These are phyloP conservation scores for Kodamaea jinghongensis DNA, from an alignment of 805 yeast species.

Conservation along the genomic window DNA sequence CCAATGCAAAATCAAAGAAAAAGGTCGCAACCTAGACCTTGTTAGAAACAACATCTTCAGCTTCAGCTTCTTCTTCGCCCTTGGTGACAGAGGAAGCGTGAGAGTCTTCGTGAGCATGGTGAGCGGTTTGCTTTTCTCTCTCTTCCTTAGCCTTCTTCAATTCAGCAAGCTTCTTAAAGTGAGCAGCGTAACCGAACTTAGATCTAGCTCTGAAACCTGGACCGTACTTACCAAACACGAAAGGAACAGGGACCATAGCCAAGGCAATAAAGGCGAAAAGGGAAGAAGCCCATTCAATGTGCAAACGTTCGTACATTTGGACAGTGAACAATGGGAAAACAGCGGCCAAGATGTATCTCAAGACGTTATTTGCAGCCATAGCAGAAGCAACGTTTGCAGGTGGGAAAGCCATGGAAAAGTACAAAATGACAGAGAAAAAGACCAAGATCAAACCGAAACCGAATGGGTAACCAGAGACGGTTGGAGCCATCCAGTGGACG, in stretches of 20 bases:
- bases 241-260: constrained; percentile 72
- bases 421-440: constrained; percentile 66
- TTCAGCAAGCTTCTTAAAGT: constrained; percentile 20
- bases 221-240: constrained; percentile 63
- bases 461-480: constrained; percentile 73
- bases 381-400: constrained; percentile 82
- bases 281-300: constrained; percentile 78
- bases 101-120: constrained; percentile 10
- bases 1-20: constrained; percentile 1
- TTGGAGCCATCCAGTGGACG: constrained; percentile 77
- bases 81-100: constrained; percentile 1
- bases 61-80: constrained; percentile 2
- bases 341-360: constrained; percentile 72
- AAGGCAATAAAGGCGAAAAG: constrained; percentile 63
- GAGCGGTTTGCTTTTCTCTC: constrained; percentile 9
- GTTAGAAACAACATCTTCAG: constrained; percentile 8
- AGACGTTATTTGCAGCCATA: constrained; percentile 80
- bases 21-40: constrained; percentile 6
- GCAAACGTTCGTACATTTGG: constrained; percentile 74
- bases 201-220: constrained; percentile 53
- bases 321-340: constrained; percentile 82
- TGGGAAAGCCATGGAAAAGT: constrained; percentile 70
- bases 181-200: constrained; percentile 57
- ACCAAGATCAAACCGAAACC: constrained; percentile 73
- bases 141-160: constrained; percentile 18